Evolutionary conservation across 768 basidiomycete species (phyloP), one percentile per base, ranked within the genome.

Genomic region (Cantharellus cinnabarinus): DNA sequence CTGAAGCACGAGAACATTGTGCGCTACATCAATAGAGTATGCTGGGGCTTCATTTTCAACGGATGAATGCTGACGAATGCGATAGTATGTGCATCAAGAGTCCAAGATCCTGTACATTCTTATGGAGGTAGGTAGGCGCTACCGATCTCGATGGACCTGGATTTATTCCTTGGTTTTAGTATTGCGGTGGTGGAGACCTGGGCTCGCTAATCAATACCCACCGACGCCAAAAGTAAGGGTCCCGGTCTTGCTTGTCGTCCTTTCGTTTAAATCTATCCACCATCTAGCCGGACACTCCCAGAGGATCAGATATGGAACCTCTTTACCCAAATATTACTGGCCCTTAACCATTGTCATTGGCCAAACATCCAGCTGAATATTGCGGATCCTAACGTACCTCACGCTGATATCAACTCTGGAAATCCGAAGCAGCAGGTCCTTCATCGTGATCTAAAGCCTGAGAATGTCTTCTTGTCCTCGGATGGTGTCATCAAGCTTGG

Each of bases 241-340:
- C 34, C 34, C 15, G 29, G 5, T 5, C 40, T 41, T 41, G 35
- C 42, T 34, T 20, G 20, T 5, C 40, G n/a, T 5, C 5, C 42
- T 4, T 4, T 15, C 20, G 62, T 79, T 85, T 0, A 69, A 74
- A 61, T 82, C 80, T 67, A 74, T 79, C 29, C 44, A 29, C 44
- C 10, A 14, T 54, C 7, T 59, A 79, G 77, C 61, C 77, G 84
- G 57, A 78, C 80, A 2, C 80, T 97, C 58, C 77, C 89, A 1
- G 95, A 99, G 72, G 91, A 95, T 62, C 85, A 84, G 4, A 79
- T 99, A 48, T 98, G 95, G 95, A 79, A 80, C 66, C 97, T 94
- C 68, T 91, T 99, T 66, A 80, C 88, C 73, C 95, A 99, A 67
- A 85, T 94, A 54, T 73, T 90, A 0, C 75, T 86, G 42, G 95